Evolutionary conservation across 192 early-diverging fungal genomes (phyloP).

Genomic region (Coemansia sp.): DNA sequence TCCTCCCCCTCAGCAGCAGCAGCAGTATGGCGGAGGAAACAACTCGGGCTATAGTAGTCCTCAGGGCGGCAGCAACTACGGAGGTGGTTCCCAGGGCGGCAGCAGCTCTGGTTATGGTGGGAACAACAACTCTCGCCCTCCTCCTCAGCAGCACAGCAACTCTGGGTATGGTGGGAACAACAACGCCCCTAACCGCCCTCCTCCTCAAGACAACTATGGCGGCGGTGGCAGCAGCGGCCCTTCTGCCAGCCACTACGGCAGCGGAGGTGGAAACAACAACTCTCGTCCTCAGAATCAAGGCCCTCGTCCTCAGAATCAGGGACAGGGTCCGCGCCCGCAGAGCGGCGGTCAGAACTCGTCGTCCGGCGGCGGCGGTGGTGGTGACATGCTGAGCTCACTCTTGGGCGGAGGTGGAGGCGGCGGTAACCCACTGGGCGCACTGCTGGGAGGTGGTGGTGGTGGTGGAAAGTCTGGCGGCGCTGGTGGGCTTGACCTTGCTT

Average conservation of each 20-base stretch:
- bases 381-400: not conserved
- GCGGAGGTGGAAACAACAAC: not conserved
- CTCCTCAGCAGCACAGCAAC: not conserved
- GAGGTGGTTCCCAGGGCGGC: not conserved
- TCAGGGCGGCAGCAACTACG: not conserved
- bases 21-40: not conserved
- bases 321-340: conserved; percentile 6
- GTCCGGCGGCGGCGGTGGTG: not conserved
- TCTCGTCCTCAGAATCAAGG: conserved; percentile 7
- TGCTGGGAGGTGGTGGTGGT: not conserved
- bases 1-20: conserved; percentile 3
- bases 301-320: not conserved
- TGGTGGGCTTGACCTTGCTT: conserved; percentile 38
- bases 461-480: not conserved
- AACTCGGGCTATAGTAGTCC: not conserved
- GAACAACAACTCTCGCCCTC: not conserved
- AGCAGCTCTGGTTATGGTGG: conserved; percentile 1
- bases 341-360: not conserved
- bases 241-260: not conserved
- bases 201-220: not conserved
- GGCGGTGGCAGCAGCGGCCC: not conserved
- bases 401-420: conserved; percentile 12
- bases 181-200: conserved; percentile 5
- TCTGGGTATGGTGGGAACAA: not conserved
- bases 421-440: conserved; percentile 20